A percentile compares a stretch with the other conserved stretches of the same genome.
phyloP scores from a whole-genome alignment of 108 stramenopile species.

The Pseudonitzschia multistriata region DNA sequence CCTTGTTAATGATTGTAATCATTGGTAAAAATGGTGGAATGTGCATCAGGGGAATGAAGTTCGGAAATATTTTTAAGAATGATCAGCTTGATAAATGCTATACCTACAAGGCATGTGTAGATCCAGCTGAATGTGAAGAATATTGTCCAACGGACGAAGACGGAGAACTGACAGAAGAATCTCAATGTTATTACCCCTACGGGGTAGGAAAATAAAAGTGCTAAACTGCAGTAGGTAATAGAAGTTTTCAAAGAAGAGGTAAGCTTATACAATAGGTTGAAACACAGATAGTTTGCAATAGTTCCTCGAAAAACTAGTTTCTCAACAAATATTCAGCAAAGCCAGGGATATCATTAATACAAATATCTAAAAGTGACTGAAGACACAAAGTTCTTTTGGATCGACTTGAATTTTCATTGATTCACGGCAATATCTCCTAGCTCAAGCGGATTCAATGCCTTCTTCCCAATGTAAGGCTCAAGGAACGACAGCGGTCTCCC shows the following conservation, averaged over 20 bases:
- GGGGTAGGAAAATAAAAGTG: neutral
- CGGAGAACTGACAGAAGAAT: neutral
- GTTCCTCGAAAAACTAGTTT: no score
- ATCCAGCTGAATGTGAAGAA: neutral
- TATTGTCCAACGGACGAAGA: neutral
- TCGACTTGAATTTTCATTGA: neutral
- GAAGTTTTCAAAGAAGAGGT: no score
- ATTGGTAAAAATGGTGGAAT: conserved; percentile 32
- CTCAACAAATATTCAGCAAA: no score
- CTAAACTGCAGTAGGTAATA: no score
- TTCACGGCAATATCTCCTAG: conserved; percentile 29
- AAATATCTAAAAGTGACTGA: no score
- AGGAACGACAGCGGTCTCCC: conserved; percentile 58
- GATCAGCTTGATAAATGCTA: conserved; percentile 28
- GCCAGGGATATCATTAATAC: no score
- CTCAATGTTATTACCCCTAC: conserved; percentile 11
- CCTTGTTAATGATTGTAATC: conserved; percentile 29
- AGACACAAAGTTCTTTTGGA: no score
- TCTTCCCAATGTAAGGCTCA: conserved; percentile 48
- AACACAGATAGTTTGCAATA: no score
- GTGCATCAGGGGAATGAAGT: conserved; percentile 20
- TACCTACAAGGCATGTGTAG: conserved; percentile 4
- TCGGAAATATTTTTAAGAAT: conserved; percentile 29
- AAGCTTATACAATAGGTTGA: no score
- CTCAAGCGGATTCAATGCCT: conserved; percentile 61